These are phyloP conservation scores for Colletotrichum destructivum DNA, from an alignment of 2,329 filamentous ascomycete genomes.

Conservation along the genomic window DNA sequence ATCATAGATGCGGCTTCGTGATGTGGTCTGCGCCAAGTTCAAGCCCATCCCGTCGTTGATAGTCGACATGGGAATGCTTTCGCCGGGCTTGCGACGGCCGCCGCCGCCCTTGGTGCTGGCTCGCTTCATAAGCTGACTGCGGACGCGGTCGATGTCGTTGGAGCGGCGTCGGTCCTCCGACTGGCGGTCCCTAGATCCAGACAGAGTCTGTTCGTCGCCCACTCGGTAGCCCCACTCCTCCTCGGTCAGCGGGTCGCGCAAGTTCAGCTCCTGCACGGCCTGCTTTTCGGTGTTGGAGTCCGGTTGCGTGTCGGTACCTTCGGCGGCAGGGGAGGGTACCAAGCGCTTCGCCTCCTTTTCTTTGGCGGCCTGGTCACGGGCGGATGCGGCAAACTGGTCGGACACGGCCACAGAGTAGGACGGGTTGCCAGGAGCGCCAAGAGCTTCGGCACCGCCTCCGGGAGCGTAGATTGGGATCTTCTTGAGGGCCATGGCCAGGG, in stretches of 20 bases:
- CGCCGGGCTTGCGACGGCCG: constrained; percentile 65
- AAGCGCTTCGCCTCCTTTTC: constrained; percentile 77
- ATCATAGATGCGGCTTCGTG: constrained; percentile 56
- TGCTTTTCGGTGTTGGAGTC: constrained; percentile 56
- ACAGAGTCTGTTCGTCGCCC: constrained; percentile 54
- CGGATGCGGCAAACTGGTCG: constrained; percentile 74
- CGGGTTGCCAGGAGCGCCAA: constrained; percentile 81
- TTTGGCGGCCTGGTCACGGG: constrained; percentile 72
- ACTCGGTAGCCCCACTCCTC: constrained; percentile 57
- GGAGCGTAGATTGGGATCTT: constrained; percentile 89
- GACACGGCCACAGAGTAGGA: constrained; percentile 84
- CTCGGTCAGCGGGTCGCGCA: constrained; percentile 52
- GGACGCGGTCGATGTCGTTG: constrained; percentile 56
- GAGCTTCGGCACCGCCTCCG: constrained; percentile 76
- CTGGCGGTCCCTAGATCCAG: constrained; percentile 48
- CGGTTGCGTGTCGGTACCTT: constrained; percentile 42
- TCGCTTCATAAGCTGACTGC: constrained; percentile 55
- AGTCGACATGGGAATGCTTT: constrained; percentile 56
- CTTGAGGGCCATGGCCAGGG: constrained; percentile 86
- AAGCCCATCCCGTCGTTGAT: constrained; percentile 47
- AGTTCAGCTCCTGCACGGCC: constrained; percentile 63
- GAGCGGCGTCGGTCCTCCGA: constrained; percentile 55
- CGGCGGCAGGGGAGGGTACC: constrained; percentile 62
- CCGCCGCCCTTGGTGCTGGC: constrained; percentile 63
- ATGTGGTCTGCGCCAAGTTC: constrained; percentile 50